Percentiles rank a stretch among this genome's conserved stretches.
Evolutionary conservation across 2,329 filamentous ascomycete genomes (phyloP).

Genomic region (Trichophyton verrucosum): DNA sequence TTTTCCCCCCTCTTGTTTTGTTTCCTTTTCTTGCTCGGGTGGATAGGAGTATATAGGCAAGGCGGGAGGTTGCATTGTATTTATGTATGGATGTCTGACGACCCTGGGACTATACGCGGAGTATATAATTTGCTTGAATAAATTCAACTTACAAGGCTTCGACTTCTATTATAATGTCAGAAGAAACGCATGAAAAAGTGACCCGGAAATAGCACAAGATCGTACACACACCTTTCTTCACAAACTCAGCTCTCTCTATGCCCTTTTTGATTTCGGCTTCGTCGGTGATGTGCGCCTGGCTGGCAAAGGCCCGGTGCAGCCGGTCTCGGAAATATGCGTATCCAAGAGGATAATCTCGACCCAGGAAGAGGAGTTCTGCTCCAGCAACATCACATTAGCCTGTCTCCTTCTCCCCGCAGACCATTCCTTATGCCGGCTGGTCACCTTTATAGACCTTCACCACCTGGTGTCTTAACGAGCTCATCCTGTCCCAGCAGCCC

Average conservation of each 20-base stretch:
- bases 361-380: constrained; percentile 69
- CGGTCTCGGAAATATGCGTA: constrained; percentile 70
- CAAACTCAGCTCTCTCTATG: constrained; percentile 69
- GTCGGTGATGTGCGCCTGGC: constrained; percentile 56
- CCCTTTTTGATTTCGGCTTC: constrained; percentile 63
- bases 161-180: constrained; percentile 51
- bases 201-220: background rate
- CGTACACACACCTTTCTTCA: constrained; percentile 62
- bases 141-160: constrained; percentile 64
- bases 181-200: background rate
- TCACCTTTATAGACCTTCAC: constrained; percentile 80
- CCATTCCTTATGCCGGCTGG: background rate
- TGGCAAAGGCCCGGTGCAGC: constrained; percentile 73
- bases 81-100: background rate
- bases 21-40: background rate
- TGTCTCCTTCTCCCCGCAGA: background rate
- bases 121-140: background rate
- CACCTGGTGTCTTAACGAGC: constrained; percentile 60
- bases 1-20: background rate
- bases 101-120: background rate
- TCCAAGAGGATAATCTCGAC: constrained; percentile 75
- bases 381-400: background rate
- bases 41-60: background rate
- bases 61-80: background rate
- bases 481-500: constrained; percentile 23